Evolutionary conservation across 2,329 filamentous ascomycete species (phyloP).

Genomic region (Diaporthe citriasiana): DNA sequence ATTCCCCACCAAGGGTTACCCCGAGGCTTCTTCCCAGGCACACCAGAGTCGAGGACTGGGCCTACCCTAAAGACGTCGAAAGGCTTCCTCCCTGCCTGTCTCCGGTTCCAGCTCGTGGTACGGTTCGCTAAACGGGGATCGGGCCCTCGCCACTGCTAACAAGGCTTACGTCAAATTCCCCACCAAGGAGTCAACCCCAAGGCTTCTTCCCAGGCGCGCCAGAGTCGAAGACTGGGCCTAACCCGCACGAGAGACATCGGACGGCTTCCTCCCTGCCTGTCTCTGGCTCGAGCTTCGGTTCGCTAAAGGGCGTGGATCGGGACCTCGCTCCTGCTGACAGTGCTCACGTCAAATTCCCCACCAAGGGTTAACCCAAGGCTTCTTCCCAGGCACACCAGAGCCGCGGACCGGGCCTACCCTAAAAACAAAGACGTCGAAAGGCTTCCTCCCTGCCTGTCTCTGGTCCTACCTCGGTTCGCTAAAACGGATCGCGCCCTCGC

Average conservation of each 20-base stretch:
- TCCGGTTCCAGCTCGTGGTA: background rate
- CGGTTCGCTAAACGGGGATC: too few relatives aligned
- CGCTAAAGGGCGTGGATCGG: too few relatives aligned
- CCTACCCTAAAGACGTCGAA: background rate
- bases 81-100: constrained; percentile 17
- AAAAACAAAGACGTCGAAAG: background rate
- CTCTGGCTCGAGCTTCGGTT: background rate
- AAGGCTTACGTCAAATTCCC: background rate
- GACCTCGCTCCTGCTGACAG: constrained; percentile 13
- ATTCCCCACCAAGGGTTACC: background rate
- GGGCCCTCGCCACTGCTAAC: constrained; percentile 22
- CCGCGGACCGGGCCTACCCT: background rate
- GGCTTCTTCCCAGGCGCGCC: constrained; percentile 12
- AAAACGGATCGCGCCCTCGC: background rate
- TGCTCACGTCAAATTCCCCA: background rate
- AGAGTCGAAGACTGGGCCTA: constrained; percentile 2
- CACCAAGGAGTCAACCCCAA: background rate
- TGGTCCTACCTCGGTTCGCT: background rate
- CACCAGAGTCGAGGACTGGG: background rate
- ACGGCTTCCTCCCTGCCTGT: constrained; percentile 28
- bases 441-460: constrained; percentile 23
- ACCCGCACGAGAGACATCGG: background rate
- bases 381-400: constrained; percentile 9
- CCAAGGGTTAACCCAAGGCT: constrained; percentile 6
- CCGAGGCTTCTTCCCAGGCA: constrained; percentile 11